Conservation (phyloP, 352 stramenopile genomes). For the Pythium grandisporangium region DNA sequence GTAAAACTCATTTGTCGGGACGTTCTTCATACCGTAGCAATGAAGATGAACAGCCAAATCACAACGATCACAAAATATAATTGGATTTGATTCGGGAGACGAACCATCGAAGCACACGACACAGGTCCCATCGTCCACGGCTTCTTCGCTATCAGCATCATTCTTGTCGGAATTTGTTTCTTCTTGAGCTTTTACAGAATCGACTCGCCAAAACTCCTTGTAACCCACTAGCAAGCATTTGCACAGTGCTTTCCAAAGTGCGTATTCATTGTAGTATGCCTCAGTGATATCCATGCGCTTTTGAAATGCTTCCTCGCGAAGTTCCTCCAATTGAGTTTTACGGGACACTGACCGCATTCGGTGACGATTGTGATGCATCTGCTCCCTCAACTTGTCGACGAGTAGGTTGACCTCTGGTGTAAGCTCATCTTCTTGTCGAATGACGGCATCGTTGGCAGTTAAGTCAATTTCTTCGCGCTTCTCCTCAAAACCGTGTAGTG, state of each 20-base stretch:
- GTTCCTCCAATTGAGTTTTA: conserved; percentile 26
- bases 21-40: conserved; percentile 82
- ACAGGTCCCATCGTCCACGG: conserved; percentile 79
- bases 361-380: conserved; percentile 65
- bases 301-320: conserved; percentile 15
- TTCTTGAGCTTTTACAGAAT: conserved; percentile 11
- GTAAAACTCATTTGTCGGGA: conserved; percentile 83
- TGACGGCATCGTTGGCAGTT: no score
- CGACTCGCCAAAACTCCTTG: conserved; percentile 16
- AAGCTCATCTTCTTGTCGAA: conserved; percentile 35
- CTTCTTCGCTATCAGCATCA: conserved; percentile 16
- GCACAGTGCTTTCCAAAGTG: conserved; percentile 68
- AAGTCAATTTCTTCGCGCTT: no score
- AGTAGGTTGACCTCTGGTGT: conserved; percentile 71
- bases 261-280: conserved; percentile 67
- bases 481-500: conserved; percentile 30
- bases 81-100: conserved; percentile 81
- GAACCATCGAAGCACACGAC: conserved; percentile 86
- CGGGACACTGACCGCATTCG: conserved; percentile 39
- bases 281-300: conserved; percentile 22
- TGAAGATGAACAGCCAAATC: conserved; percentile 85
- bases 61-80: conserved; percentile 87
- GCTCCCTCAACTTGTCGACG: conserved; percentile 66
- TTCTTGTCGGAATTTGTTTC: conserved; percentile 3
- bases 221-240: conserved; percentile 61